These are phyloP conservation scores for Persicaria tinctoria DNA, from an alignment of 148 eudicot species.

Conservation along the genomic window DNA sequence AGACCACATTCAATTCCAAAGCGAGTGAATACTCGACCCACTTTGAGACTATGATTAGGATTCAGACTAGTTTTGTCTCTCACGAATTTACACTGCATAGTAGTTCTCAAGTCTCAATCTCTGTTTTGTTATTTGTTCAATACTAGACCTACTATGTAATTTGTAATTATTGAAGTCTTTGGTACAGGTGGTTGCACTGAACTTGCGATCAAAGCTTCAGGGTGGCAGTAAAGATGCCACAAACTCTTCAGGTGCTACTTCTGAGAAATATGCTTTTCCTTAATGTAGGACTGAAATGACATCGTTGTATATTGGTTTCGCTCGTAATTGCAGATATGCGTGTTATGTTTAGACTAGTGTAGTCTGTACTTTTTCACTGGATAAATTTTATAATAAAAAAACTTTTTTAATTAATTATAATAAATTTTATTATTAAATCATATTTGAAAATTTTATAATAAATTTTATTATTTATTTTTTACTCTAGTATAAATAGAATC, in stretches of 20 bases:
- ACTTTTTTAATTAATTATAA: no score
- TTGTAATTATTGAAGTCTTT: not conserved
- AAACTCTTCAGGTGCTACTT: slow-evolving; percentile 18
- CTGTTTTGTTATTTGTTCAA: not conserved
- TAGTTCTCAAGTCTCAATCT: not conserved
- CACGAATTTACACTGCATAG: not conserved
- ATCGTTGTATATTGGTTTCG: not conserved
- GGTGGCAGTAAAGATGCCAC: slow-evolving; percentile 22
- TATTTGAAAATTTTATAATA: no score
- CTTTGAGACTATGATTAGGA: no score
- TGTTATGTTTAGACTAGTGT: not conserved
- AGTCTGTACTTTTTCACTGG: no score
- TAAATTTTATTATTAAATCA: no score
- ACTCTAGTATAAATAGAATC: no score
- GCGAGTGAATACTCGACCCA: no score
- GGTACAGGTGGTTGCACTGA: slow-evolving; percentile 78
- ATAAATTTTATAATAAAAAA: no score
- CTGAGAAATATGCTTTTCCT: not conserved
- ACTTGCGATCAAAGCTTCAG: slow-evolving; percentile 52
- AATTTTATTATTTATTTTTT: no score
- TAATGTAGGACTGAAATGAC: not conserved
- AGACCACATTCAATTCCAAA: no score
- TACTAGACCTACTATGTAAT: slow-evolving; percentile 16
- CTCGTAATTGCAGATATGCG: not conserved
- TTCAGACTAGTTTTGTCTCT: no score